These are phyloP conservation scores for Candida corydali DNA, from an alignment of 805 yeast species.

Conservation along the genomic window DNA sequence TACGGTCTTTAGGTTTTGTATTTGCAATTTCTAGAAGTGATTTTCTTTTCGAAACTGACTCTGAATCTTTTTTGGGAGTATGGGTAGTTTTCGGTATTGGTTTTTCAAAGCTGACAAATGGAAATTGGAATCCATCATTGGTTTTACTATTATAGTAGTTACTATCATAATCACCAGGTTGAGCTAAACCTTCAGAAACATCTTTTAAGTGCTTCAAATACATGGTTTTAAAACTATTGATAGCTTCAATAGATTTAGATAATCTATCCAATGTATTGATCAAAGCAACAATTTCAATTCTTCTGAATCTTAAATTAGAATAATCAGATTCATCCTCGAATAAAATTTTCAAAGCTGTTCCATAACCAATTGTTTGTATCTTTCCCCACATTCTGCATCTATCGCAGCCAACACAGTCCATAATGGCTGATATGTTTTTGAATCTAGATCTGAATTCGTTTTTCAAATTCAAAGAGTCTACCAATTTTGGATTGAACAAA, in stretches of 20 bases:
- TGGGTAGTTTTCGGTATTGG: background rate
- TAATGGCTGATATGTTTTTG: constrained; percentile 82
- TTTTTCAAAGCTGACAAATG: constrained; percentile 19
- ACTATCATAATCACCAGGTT: constrained; percentile 41
- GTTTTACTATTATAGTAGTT: constrained; percentile 17
- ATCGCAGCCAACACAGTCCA: constrained; percentile 99
- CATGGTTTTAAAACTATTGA: constrained; percentile 63
- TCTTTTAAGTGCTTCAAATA: constrained; percentile 42
- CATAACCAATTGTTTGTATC: constrained; percentile 95
- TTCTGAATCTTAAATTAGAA: constrained; percentile 56
- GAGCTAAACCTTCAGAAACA: constrained; percentile 34
- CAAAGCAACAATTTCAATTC: constrained; percentile 85
- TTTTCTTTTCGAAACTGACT: background rate
- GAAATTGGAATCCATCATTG: constrained; percentile 33
- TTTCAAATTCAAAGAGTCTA: constrained; percentile 55
- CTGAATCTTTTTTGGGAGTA: background rate
- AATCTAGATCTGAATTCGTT: constrained; percentile 84
- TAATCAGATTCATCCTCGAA: constrained; percentile 54
- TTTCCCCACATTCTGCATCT: constrained; percentile 98
- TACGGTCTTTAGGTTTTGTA: constrained; percentile 5
- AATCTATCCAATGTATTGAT: constrained; percentile 90
- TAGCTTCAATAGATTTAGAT: constrained; percentile 76
- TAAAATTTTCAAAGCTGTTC: constrained; percentile 87
- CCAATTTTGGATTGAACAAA: constrained; percentile 41
- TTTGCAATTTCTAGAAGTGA: constrained; percentile 5